Evolutionary conservation across 1,284 basidiomycete species (phyloP).

Genomic region (Tilletia horrida): DNA sequence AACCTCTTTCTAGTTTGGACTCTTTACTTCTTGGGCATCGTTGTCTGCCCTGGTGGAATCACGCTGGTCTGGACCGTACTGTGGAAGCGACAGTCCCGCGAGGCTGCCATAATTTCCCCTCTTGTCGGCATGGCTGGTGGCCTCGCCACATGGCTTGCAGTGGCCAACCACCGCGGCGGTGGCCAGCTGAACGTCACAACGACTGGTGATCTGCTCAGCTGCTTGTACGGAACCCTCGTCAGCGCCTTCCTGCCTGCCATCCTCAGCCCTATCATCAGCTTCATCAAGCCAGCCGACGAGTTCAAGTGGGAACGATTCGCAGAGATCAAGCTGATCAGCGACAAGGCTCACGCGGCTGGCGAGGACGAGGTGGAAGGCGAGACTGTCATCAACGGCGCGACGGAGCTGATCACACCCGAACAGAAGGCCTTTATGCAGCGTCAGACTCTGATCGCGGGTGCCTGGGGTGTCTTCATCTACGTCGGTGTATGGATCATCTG

Average conservation of each 20-base stretch:
- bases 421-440: conserved; percentile 21
- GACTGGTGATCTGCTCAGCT: conserved; percentile 31
- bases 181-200: conserved; percentile 31
- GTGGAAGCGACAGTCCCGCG: conserved; percentile 43
- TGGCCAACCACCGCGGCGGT: conserved; percentile 23
- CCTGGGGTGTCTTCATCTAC: conserved; percentile 21
- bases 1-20: not conserved
- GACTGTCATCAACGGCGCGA: not conserved
- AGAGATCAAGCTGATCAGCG: conserved; percentile 36
- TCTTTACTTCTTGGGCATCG: conserved; percentile 18
- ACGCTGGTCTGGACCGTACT: conserved; percentile 41
- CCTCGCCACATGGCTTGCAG: conserved; percentile 25
- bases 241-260: conserved; percentile 35
- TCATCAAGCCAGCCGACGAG: conserved; percentile 19
- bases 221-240: conserved; percentile 47
- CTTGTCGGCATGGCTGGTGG: conserved; percentile 26
- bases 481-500: conserved; percentile 26
- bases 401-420: conserved; percentile 7
- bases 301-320: conserved; percentile 34
- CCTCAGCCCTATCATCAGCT: conserved; percentile 27
- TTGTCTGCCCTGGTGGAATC: conserved; percentile 27
- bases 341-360: conserved; percentile 15
- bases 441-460: conserved; percentile 13
- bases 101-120: conserved; percentile 29
- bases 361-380: not conserved